Evolutionary conservation across 306 rosid species (phyloP).

Genomic region (Hippophae tibetana): DNA sequence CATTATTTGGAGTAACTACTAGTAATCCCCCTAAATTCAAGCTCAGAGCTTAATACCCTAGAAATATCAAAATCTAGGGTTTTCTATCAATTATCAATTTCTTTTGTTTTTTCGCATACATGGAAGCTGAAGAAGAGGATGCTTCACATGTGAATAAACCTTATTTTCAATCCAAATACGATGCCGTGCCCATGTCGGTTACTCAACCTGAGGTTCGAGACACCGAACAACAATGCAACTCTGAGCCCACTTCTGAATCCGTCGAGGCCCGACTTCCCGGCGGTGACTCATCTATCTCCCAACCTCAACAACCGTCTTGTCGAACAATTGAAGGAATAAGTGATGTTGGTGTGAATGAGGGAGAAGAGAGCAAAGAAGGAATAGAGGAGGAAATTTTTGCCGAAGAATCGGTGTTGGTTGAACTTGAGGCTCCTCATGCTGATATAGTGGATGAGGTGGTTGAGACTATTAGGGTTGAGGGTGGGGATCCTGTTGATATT

Average conservation of each 20-base stretch:
- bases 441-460: background rate
- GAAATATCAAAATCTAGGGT: constrained; percentile 26
- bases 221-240: constrained; percentile 25
- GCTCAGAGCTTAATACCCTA: constrained; percentile 29
- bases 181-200: constrained; percentile 4
- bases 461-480: no score
- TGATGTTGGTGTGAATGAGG: constrained; percentile 9
- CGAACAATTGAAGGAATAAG: background rate
- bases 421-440: background rate
- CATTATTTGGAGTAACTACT: background rate
- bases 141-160: constrained; percentile 15
- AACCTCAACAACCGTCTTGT: background rate
- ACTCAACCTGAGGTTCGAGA: constrained; percentile 10
- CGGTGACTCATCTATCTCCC: background rate
- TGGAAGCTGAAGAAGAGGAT: constrained; percentile 60
- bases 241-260: constrained; percentile 6
- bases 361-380: background rate
- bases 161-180: constrained; percentile 14
- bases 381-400: background rate
- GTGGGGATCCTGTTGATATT: background rate
- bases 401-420: background rate
- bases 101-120: background rate
- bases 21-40: constrained; percentile 4
- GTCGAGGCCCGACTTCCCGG: background rate
- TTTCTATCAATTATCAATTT: constrained; percentile 12